Base-by-base conservation (phyloP, 768 basidiomycete species). In the Boletus edulis region DNA sequence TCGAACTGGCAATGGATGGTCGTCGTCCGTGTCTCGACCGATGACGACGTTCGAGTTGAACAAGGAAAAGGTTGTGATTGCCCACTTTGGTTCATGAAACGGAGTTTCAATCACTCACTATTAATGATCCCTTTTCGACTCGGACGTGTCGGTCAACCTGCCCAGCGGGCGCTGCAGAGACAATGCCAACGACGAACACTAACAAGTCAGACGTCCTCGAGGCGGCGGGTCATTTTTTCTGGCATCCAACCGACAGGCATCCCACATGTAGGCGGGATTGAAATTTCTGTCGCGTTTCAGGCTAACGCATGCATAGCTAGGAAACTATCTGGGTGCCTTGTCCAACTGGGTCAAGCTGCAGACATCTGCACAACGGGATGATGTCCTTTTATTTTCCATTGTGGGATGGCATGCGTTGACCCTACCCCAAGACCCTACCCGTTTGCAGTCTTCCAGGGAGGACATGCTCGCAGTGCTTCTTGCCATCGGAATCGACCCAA, bases 341-440 rank as follows among this genome's bases (percentile, higher is more conserved):
- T 81, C 82, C 18, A 94, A 94, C 67, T 96, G 94, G 94, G 89
- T 93, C 45, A 78, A 78, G 50, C 75, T 97, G 27, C 92, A 96
- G 70, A 75, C 80, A 41, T 74, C 78, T 38, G 80, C 86, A 0
- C 65, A 67, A 10, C 75, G 78, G 1, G 75, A 81, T 11, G 88
- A 92, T 65, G 73, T 78, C 49, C 76, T 94, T 10, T 70, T 96
- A 22, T 95, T 91, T 71, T 87, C 91, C 2, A 86, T 97, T 58
- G 95, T 95, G 13, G 95, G 95, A 29, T 88, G 93, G 81, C 96
- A 98, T 67, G 94, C 95, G 12, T 77, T 98, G 63, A 98, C 94
- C 3, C 75, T 98, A 24, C 94, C 94, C 5, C 94, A 96, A 76
- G 77, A 94, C 67, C 91, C 94, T 0, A 67, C 73, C 38, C 67